These are phyloP conservation scores for Epichloe hybrida DNA, from an alignment of 2,329 filamentous ascomycete genomes.

Conservation along the genomic window DNA sequence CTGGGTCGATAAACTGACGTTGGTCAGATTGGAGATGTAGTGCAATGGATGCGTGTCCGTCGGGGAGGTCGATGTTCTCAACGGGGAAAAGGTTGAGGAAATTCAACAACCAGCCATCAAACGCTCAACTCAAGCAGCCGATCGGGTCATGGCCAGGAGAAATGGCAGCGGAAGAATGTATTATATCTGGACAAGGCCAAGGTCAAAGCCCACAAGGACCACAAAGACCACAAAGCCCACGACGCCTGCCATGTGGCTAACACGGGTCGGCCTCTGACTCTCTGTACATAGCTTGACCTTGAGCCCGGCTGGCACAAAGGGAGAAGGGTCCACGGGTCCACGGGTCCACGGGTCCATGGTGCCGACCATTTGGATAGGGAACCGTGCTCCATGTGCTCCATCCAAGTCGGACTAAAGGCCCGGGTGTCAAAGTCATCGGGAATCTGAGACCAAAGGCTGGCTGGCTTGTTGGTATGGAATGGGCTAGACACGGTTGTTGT, in stretches of 20 bases:
- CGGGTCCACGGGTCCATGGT: not conserved
- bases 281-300: not conserved
- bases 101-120: not conserved
- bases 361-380: constrained; percentile 1
- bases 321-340: not conserved
- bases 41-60: no score
- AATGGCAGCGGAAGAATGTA: not conserved
- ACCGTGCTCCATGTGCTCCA: constrained; percentile 1
- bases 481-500: not conserved
- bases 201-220: not conserved
- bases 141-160: not conserved
- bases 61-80: no score
- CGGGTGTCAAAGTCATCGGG: constrained; percentile 7
- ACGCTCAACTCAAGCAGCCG: not conserved
- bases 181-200: not conserved
- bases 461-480: not conserved
- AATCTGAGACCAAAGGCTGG: constrained; percentile 10
- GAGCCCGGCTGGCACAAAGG: constrained; percentile 1
- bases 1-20: not conserved
- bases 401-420: not conserved
- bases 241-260: not conserved
- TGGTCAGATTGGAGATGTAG: not conserved
- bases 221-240: not conserved
- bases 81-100: not conserved
- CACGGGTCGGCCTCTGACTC: not conserved